Conservation (phyloP, 495 filamentous ascomycete genomes). For the Neurospora pannonica region DNA sequence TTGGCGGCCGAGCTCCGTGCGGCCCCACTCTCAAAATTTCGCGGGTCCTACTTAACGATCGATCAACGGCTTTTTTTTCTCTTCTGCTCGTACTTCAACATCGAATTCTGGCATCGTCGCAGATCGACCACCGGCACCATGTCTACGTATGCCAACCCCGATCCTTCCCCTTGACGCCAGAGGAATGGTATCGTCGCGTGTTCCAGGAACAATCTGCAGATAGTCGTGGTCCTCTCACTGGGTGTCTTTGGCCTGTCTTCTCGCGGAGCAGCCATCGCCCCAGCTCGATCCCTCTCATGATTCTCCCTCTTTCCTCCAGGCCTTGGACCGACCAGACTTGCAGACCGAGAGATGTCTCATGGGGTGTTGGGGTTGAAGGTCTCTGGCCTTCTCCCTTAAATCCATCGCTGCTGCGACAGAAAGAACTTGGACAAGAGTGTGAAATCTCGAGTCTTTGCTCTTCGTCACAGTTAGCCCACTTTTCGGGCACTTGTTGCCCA, state of each 20-base stretch:
- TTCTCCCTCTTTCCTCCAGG: constrained; percentile 45
- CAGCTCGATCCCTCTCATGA: constrained; percentile 73
- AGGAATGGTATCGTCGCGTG: constrained; percentile 45
- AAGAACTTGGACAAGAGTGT: constrained; percentile 1
- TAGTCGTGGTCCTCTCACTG: constrained; percentile 76
- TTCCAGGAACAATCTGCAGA: constrained; percentile 40
- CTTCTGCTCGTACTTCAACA: constrained; percentile 4
- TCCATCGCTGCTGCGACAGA: constrained; percentile 54
- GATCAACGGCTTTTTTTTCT: constrained; percentile 12
- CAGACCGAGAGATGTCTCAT: constrained; percentile 40
- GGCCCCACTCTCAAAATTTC: constrained; percentile 16
- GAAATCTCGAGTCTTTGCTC: constrained; percentile 15
- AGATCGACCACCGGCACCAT: constrained; percentile 40
- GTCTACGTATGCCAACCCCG: constrained; percentile 55
- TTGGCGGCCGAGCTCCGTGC: not conserved
- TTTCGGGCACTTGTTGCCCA: constrained; percentile 2
- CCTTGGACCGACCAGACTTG: constrained; percentile 32
- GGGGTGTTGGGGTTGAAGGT: constrained; percentile 78
- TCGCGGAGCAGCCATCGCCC: constrained; percentile 30
- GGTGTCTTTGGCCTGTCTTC: constrained; percentile 36
- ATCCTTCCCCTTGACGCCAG: constrained; percentile 33
- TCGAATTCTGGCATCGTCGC: constrained; percentile 6
- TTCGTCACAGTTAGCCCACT: not conserved
- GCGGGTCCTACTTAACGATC: constrained; percentile 3
- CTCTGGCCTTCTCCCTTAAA: constrained; percentile 68